Base-by-base conservation (phyloP, 129 eudicot genomes). In the Chrysanthemum lavandulifolium region DNA sequence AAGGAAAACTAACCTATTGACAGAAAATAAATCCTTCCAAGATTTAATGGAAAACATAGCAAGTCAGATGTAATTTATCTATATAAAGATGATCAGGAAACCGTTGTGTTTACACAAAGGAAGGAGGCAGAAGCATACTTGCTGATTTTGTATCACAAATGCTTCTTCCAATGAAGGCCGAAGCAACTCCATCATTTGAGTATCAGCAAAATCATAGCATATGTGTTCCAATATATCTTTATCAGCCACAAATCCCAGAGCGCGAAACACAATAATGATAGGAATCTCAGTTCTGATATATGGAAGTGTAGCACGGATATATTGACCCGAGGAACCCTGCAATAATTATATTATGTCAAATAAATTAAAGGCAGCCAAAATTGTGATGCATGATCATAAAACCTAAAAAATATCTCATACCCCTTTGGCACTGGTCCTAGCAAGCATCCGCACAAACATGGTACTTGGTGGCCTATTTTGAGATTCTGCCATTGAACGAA, bases 171-270 rank as follows among this genome's bases (percentile, higher is more conserved):
- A 78, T 53, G 97, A 90, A 59, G 98, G 98, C 56, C 94, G 83
- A n/a, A 94, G 76, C 83, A 94, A 73, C 78, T 94, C 98, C 98
- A 94, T 94, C 98, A 94, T 94, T 77, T 90, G 96, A n/a, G 97
- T 90, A 80, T 94, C 98, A 45, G 86, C 70, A 61, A 94, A 94
- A 82, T 88, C 95, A 76, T 90, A 94, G 65, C 98, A 94, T 6
- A 94, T 94, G 77, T 90, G 97, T 76, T 90, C 96, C 13, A 94
- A 73, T 57, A 94, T 90, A 76, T 90, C 98, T 76, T 94, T 94
- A 82, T 94, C 98, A 36, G 97, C 98, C 72, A 94, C 97, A 54
- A 94, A 94, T 19, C 98, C 97, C 54, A 94, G 61, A 36, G 98
- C 97, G 29, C 98, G 85, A 73, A 94, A 94, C 31, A 94, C 96